Evolutionary conservation across 2,329 filamentous ascomycete genomes (phyloP).

Genomic region (Fusarium coffeatum): DNA sequence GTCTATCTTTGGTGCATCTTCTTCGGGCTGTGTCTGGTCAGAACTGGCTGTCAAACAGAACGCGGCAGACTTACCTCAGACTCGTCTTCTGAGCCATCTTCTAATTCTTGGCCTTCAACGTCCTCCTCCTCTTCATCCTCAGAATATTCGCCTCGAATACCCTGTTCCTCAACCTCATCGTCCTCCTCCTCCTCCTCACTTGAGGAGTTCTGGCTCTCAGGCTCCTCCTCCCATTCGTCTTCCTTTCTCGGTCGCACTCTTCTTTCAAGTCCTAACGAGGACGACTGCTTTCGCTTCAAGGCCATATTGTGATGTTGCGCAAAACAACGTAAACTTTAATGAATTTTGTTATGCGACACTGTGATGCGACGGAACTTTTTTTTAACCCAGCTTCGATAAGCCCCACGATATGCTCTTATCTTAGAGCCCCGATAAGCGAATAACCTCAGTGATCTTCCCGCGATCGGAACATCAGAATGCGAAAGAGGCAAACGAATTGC

Average conservation of each 20-base stretch:
- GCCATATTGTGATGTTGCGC: constrained; percentile 47
- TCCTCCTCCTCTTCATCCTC: constrained; percentile 45
- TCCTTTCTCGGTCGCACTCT: constrained; percentile 59
- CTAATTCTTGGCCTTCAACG: constrained; percentile 34
- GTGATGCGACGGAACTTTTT: constrained; percentile 29
- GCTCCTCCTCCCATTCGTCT: constrained; percentile 56
- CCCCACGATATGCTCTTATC: constrained; percentile 34
- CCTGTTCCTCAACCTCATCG: constrained; percentile 49
- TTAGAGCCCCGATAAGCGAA: constrained; percentile 27
- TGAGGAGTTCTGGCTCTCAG: constrained; percentile 50
- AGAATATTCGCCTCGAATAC: constrained; percentile 36
- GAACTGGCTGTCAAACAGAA: background rate
- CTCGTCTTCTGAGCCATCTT: constrained; percentile 44
- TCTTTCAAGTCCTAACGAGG: constrained; percentile 52
- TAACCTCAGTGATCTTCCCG: constrained; percentile 19
- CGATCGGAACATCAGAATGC: constrained; percentile 10
- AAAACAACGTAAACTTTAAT: background rate
- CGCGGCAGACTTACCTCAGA: constrained; percentile 40
- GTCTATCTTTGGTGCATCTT: constrained; percentile 55
- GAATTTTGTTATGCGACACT: background rate
- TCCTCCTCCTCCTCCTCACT: constrained; percentile 39
- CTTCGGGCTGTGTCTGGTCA: constrained; percentile 41
- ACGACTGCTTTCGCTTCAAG: constrained; percentile 55
- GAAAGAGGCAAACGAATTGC: too few species aligned
- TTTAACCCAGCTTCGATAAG: constrained; percentile 32